phyloP scores from a whole-genome alignment of 768 basidiomycete species.

The Russula abietina region DNA sequence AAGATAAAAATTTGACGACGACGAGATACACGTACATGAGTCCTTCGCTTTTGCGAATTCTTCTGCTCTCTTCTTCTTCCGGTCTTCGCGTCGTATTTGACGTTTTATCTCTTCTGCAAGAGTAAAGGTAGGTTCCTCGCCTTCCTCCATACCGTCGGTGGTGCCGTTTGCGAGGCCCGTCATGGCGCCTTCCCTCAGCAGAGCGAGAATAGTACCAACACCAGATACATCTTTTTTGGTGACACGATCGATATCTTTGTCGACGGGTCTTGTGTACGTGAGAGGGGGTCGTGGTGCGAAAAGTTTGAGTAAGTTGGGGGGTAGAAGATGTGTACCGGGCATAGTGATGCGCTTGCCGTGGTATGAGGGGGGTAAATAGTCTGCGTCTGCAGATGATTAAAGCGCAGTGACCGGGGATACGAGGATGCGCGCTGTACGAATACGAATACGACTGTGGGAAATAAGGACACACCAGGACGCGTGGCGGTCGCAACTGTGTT shows the following conservation, averaged over 20 bases:
- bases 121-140: conserved; percentile 75
- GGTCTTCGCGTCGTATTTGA: conserved; percentile 69
- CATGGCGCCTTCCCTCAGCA: conserved; percentile 74
- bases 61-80: conserved; percentile 69
- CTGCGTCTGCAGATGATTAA: conserved; percentile 10
- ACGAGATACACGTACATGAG: conserved; percentile 53
- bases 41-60: conserved; percentile 78
- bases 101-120: conserved; percentile 79
- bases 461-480: background rate
- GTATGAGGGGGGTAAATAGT: background rate
- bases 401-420: background rate
- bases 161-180: conserved; percentile 55
- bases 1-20: background rate
- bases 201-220: conserved; percentile 66
- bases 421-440: conserved; percentile 9
- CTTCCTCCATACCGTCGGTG: conserved; percentile 73
- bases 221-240: conserved; percentile 63
- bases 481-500: background rate
- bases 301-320: conserved; percentile 93
- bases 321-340: conserved; percentile 81
- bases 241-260: conserved; percentile 74
- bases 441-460: conserved; percentile 4
- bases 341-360: conserved; percentile 28
- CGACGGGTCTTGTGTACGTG: conserved; percentile 79
- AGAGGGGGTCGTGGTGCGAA: conserved; percentile 92